phyloP scores from a whole-genome alignment of 495 filamentous ascomycete species.

The Aspergillus olivimuriae region DNA sequence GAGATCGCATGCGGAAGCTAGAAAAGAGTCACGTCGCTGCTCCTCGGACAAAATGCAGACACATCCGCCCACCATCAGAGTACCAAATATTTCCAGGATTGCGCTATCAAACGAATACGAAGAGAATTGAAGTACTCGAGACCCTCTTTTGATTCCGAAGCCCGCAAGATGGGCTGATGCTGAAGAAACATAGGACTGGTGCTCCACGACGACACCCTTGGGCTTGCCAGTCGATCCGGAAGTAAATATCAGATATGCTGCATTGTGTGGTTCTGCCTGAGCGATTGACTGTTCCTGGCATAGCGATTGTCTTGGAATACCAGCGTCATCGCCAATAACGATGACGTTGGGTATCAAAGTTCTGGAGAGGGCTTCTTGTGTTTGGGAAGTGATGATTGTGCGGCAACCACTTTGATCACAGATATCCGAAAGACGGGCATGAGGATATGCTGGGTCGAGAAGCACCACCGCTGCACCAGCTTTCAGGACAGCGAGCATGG shows the following conservation, averaged over 20 bases:
- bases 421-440: conserved; percentile 27
- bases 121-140: conserved; percentile 23
- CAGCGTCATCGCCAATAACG: no score
- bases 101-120: conserved; percentile 31
- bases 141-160: no score
- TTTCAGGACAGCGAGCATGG: conserved; percentile 37
- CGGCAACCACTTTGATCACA: no score
- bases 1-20: no score
- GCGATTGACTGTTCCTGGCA: no score
- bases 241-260: conserved; percentile 29
- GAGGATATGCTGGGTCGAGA: conserved; percentile 40
- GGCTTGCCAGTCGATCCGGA: conserved; percentile 35
- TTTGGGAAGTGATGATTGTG: no score
- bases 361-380: no score
- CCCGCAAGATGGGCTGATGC: no score
- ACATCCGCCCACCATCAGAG: conserved; percentile 48
- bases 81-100: conserved; percentile 52
- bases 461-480: conserved; percentile 42
- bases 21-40: not conserved
- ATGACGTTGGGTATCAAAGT: no score
- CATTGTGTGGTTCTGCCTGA: not conserved
- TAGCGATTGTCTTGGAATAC: no score
- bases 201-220: conserved; percentile 29
- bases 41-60: conserved; percentile 27
- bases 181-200: no score